A percentile compares a stretch with the other conserved stretches of the same genome.
phyloP scores from a whole-genome alignment of 1,139 yeast species.

The Magnusiomyces sp. region DNA sequence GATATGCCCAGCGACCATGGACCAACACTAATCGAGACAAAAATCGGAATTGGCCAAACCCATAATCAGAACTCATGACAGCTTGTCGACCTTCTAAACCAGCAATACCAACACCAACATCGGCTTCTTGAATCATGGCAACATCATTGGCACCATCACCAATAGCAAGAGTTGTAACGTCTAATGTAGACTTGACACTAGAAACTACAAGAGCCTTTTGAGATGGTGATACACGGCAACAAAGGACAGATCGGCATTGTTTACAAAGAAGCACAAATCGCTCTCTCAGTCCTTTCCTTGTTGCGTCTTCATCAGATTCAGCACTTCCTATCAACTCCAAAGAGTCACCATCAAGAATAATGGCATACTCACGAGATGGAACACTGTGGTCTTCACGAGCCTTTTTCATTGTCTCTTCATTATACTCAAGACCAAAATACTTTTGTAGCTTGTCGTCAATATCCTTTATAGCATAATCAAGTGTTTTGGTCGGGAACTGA shows the following conservation, averaged over 20 bases:
- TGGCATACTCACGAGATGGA: conserved; percentile 70
- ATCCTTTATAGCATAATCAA: conserved; percentile 45
- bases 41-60: conserved; percentile 88
- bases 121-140: conserved; percentile 97
- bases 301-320: too few species aligned
- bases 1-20: conserved; percentile 96
- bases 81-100: conserved; percentile 99
- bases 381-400: conserved; percentile 70
- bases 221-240: conserved; percentile 96
- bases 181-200: conserved; percentile 71
- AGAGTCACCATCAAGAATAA: conserved; percentile 90
- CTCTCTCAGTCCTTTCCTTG: conserved; percentile 40
- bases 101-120: conserved; percentile 96
- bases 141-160: conserved; percentile 99
- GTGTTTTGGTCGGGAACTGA: conserved; percentile 37
- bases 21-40: conserved; percentile 69
- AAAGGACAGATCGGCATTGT: conserved; percentile 85
- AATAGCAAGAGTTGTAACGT: conserved; percentile 84
- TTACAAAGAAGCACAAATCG: conserved; percentile 82
- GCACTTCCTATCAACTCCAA: conserved; percentile 61
- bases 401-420: conserved; percentile 45
- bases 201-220: conserved; percentile 96
- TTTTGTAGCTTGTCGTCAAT: conserved; percentile 53
- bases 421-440: conserved; percentile 57
- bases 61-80: conserved; percentile 95